Base-by-base conservation (phyloP, 805 yeast genomes). In the Saccharomyces jurei region DNA sequence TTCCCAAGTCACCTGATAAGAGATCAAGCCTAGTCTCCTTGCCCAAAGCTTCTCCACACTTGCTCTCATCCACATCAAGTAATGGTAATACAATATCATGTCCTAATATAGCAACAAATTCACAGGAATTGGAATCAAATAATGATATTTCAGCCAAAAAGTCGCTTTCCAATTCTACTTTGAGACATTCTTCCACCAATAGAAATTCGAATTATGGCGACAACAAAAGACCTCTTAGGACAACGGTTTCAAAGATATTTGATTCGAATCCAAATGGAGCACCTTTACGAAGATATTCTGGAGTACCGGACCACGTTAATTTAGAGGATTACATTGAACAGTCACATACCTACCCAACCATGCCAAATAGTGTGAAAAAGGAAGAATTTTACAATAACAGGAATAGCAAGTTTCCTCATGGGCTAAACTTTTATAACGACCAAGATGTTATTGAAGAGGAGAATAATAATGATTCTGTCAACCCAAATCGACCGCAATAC, bases 161-260 rank as follows among this genome's bases (percentile, higher is more conserved):
- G 17, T 53, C 65, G 36, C 31, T 61, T 51, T 50, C 64, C 26
- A 57, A 54, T 46, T 56, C 61, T 21, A 60, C 60, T 3, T 50
- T 55, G 27, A 50, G 60, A 36, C 63, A 61, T 49, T 53, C 54
- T 49, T 53, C 60, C 6, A 44, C 56, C 4, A 52, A 48, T 49
- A 26, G 22, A 13, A 17, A 46, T 17, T 50, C 52, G 6, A 28
- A 29, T 31, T 49, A 55, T 32, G 4, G 41, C n/a, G 61, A 59
- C 11, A 58, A 50, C 41, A 62, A 60, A 51, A 56, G 63, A 49
- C 81, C 77, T 51, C 70, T 82, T 48, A 68, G 87, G 46, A 81
- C 90, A 2, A 85, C 89, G 1, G 84, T 90, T 0, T 84, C 90
- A 1, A 83, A 84, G 57, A 70, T 86, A 5, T 86, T 87, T 67